Evolutionary conservation across 2,329 filamentous ascomycete genomes (phyloP), one percentile per base, ranked within the genome.

Genomic region (Exophiala alcalophila): DNA sequence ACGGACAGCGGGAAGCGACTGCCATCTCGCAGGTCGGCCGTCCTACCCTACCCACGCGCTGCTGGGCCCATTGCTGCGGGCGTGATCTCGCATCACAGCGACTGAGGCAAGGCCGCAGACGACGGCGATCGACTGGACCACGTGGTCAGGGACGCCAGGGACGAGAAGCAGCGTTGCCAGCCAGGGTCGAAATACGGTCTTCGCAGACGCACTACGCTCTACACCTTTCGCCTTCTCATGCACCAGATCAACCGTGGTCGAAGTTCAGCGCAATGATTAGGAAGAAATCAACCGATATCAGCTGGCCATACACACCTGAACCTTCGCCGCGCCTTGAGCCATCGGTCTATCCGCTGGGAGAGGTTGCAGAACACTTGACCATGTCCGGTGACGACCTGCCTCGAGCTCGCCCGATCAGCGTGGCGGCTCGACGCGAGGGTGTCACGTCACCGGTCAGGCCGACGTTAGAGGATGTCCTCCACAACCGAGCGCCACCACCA

Each of bases 401-500:
- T 35, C 58, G 59, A 53, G 64, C 67, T 42, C 62, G 68, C 55
- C 69, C 70, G 29, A 60, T 66, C 44, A 71, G 67, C 59, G 57
- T 71, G 49, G 59, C 61, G 30, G 61, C 65, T 40, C 63, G 66
- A 33, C 55, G 59, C 47, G 63, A 66, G 49, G 59, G 59, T 34
- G 62, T 63, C 39, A 61, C 62, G 53, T 56, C 65, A 63, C 77
- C 61, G 67, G 47, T 73, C 55, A 72, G 80, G 59, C 91, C 88
- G 29, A 84, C 87, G 20, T 72, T 98, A 35, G 77, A 83, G 46
- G 91, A 97, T 58, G 94, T 98, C 19, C 77, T 98, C 30, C 78
- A 86, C 53, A 92, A 96, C 67, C 80, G 78, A 30, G 86, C 92
- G 24, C 81, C 86, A 6, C 82, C 88, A 27, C 92, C 92, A 55